A percentile compares a stretch with the other conserved stretches of the same genome.
phyloP scores from a whole-genome alignment of 441 rosid species.

The Gossypium laxum region DNA sequence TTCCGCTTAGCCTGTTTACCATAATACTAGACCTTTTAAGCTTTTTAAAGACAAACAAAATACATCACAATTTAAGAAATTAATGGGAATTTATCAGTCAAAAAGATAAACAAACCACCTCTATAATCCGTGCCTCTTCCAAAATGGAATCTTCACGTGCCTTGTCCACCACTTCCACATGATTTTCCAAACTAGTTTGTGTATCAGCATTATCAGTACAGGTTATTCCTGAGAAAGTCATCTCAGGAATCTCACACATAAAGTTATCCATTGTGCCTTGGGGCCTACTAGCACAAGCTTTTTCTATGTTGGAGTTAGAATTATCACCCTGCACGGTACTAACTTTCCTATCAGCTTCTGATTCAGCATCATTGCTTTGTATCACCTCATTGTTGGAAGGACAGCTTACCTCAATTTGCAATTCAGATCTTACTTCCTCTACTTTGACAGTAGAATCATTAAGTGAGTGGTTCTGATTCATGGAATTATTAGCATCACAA shows the following conservation, averaged over 20 bases:
- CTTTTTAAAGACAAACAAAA: constrained; percentile 14
- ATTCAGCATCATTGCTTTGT: constrained; percentile 27
- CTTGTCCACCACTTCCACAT: constrained; percentile 36
- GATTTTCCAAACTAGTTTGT: constrained; percentile 34
- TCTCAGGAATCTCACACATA: constrained; percentile 32
- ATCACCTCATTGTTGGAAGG: constrained; percentile 30
- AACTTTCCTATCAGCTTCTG: constrained; percentile 31
- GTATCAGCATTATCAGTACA: constrained; percentile 32
- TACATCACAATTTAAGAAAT: constrained; percentile 17
- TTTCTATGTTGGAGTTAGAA: constrained; percentile 29
- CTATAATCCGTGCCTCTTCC: constrained; percentile 81
- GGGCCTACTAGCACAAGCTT: constrained; percentile 26
- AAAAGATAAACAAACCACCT: constrained; percentile 42
- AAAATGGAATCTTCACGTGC: constrained; percentile 71
- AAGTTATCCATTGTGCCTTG: constrained; percentile 31
- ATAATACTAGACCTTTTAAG: constrained; percentile 20
- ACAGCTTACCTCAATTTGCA: constrained; percentile 37
- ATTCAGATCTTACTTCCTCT: constrained; percentile 38
- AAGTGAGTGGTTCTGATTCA: constrained; percentile 27
- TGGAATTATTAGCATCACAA: constrained; percentile 24
- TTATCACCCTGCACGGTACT: constrained; percentile 23
- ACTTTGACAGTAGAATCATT: constrained; percentile 31
- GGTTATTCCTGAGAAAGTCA: constrained; percentile 26
- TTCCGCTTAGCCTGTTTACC: constrained; percentile 71
- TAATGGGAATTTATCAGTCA: constrained; percentile 14